Evolutionary conservation across 2,329 filamentous ascomycete genomes (phyloP), one percentile per base, ranked within the genome.

Genomic region (Fusarium heterosporum): DNA sequence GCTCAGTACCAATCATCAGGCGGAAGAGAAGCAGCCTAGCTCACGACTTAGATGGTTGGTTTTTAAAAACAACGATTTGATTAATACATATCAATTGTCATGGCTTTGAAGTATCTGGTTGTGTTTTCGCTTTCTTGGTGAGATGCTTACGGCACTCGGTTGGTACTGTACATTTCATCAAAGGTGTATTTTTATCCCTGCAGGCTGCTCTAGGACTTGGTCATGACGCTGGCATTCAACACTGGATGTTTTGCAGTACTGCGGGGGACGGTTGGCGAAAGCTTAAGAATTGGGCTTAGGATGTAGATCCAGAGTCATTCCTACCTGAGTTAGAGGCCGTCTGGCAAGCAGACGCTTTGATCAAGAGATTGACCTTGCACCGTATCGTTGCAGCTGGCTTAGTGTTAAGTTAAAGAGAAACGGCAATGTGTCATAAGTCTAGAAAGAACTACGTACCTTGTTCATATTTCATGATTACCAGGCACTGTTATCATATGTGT

Each of bases 1-100:
- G 61, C 68, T 70, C 48, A 61, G 66, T 62, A 65, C 64, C 51
- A 43, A 66, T 49, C 43, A 57, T 61, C 43, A 39, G 29, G 28
- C 52, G 49, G 28, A 48, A 19, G 25, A 29, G 19, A 26, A 29
- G 29, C 28, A 19, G 16, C 49, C 25, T 36, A 40, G 51, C 42
- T 39, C 32, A 34, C 38, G 36, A 41, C 49, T 32, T 40, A 43
- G 45, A 42, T 40, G 48, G 40, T 57, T 36, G 43, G 49, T 34
- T 45, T 32, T 57, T 68, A 45, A 38, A 45, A 53, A 45, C 36
- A 30, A 40, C 22, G 22, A 32, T 25, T 45, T 41, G 19, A 56
- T 68, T 36, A 53, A 36, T 46, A n/a, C 22, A 46, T 36, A 10
- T 32, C 34, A 8, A n/a, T 9, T 9, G 16, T 17, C 16, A 36